Conservation (phyloP, 2,329 filamentous ascomycete species). For the Coleophoma crateriformis region DNA sequence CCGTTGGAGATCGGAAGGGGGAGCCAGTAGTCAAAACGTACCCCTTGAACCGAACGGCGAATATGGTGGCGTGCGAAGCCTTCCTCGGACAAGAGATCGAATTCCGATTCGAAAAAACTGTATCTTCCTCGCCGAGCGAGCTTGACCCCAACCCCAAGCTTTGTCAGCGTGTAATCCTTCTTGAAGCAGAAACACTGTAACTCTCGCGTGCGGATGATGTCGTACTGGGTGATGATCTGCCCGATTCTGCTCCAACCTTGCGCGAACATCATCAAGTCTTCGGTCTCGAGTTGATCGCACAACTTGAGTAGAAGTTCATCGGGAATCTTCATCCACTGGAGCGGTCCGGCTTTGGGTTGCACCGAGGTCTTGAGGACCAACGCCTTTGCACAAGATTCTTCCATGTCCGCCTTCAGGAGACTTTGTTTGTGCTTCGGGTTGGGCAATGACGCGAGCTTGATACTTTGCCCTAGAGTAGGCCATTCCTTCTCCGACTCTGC, state of each 20-base stretch:
- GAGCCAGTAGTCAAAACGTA: conserved; percentile 37
- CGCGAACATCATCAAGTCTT: conserved; percentile 14
- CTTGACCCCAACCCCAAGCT: conserved; percentile 38
- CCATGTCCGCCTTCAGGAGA: background rate
- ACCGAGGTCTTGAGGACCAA: background rate
- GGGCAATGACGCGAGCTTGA: background rate
- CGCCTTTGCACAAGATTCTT: background rate
- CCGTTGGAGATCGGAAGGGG: conserved; percentile 38
- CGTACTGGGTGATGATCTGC: conserved; percentile 8
- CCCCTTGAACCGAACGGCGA: conserved; percentile 35
- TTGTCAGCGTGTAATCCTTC: conserved; percentile 29
- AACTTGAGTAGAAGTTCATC: conserved; percentile 35
- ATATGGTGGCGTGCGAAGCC: conserved; percentile 31
- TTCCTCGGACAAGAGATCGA: conserved; percentile 39
- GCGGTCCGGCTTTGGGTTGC: conserved; percentile 5
- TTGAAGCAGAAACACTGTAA: conserved; percentile 42
- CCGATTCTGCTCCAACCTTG: conserved; percentile 12
- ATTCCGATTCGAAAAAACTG: conserved; percentile 36
- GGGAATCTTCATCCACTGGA: conserved; percentile 25
- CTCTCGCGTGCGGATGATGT: conserved; percentile 31
- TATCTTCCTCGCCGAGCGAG: conserved; percentile 15
- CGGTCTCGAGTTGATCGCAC: conserved; percentile 24
- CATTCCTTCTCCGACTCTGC: background rate
- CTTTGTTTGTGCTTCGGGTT: too few species aligned
- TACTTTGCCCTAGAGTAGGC: background rate